Base-by-base conservation (phyloP, 1,284 basidiomycete species). In the Apiotrichum siamense region DNA sequence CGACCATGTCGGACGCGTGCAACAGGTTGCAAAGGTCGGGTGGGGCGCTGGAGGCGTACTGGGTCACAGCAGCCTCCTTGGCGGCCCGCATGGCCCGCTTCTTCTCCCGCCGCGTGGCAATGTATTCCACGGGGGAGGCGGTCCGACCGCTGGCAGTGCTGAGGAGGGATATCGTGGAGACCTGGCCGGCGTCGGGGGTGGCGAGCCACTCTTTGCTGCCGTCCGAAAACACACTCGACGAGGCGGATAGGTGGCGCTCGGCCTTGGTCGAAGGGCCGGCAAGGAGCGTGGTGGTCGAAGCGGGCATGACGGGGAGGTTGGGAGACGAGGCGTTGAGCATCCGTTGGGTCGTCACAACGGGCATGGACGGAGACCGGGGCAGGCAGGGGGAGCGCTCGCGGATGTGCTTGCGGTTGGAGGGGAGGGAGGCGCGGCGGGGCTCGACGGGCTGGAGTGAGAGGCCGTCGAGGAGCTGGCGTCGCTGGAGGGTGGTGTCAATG, bases 1-100 rank as follows among this genome's bases (percentile, higher is more conserved):
- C 79, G 23, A 78, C 73, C 44, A 85, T 77, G 20, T 81, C 75
- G 3, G 83, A 80, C 4, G 85, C 87, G 25, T 79, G 77, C 15
- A 78, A 74, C 38, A 90, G 75, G 63, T 62, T 55, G 27, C 57
- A 57, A 17, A 60, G 49, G 5, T 54, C 62, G 1, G 71, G 71
- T 2, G 60, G 41, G 3, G n/a, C 33, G 15, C 13, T n/a, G 33
- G 9, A 12, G 33, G 33, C 13, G 33, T 35, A n/a, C n/a, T 46
- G 52, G 26, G 60, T 48, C 15, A 54, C 50, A 32, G 65, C 61
- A 37, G 72, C 72, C 11, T 13, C 6, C 33, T 45, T 36, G 36
- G 55, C 57, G 15, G 57, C 54, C 47, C 20, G 24, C 32, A 21
- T 23, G 23, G 18, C n/a, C 18, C 21, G n/a, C n/a, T n/a, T 32